Conservation (phyloP, 1,284 basidiomycete species). For the Golubevia pallescens region DNA sequence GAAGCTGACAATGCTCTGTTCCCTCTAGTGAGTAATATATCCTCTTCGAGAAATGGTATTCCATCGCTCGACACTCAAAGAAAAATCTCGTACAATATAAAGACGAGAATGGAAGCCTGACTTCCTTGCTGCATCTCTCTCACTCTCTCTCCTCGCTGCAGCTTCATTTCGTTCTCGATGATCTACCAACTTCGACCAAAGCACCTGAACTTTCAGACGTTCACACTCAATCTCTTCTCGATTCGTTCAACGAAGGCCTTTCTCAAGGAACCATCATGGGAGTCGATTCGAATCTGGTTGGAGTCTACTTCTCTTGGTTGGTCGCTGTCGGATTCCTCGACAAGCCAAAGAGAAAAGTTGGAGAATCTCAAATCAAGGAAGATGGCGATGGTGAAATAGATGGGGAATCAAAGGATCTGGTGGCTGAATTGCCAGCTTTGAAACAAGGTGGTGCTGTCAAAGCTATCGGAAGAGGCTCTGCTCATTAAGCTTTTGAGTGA, state of each 20-base stretch:
- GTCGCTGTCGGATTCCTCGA: slow-evolving; percentile 85
- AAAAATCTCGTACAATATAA: no score
- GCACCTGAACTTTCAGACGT: slow-evolving; percentile 87
- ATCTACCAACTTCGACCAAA: slow-evolving; percentile 94
- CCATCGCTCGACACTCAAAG: no score
- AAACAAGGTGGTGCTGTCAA: no score
- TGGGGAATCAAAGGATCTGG: no score
- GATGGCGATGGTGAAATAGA: no score
- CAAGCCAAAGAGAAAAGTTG: no score
- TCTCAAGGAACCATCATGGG: slow-evolving; percentile 69
- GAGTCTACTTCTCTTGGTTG: slow-evolving; percentile 92
- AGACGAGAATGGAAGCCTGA: no score
- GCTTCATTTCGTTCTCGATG: slow-evolving; percentile 94
- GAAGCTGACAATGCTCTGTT: slow-evolving; percentile 92
- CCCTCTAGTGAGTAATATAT: slow-evolving; percentile 70
- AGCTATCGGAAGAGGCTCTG: no score
- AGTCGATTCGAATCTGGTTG: slow-evolving; percentile 79
- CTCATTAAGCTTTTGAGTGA: no score
- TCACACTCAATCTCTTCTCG: slow-evolving; percentile 77
- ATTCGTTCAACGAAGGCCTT: slow-evolving; percentile 66
- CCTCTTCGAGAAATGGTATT: no score
- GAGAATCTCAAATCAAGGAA: no score
- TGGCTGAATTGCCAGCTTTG: no score
- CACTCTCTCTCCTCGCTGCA: neutral
- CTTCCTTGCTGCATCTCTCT: neutral